These are phyloP conservation scores for Fraxinus excelsior DNA, from an alignment of 257 asterid genomes.

Conservation along the genomic window DNA sequence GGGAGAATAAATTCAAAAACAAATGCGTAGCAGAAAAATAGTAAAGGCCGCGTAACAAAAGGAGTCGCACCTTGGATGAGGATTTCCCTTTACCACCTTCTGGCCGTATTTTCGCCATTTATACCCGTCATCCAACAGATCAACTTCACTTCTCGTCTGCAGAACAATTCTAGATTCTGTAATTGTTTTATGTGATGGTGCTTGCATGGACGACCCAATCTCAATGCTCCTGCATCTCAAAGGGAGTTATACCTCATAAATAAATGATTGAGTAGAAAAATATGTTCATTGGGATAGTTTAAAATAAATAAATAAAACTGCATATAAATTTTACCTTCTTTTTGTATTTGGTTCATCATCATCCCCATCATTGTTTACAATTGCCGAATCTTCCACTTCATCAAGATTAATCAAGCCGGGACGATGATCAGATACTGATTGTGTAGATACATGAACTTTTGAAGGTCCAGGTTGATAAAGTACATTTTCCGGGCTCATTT, in stretches of 20 bases:
- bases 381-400: slow-evolving; percentile 43
- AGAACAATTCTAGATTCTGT: slow-evolving; percentile 91
- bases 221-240: slow-evolving; percentile 49
- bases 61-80: slow-evolving; percentile 69
- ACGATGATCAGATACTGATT: slow-evolving; percentile 32
- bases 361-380: slow-evolving; percentile 47
- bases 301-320: neutral
- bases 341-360: slow-evolving; percentile 68
- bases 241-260: slow-evolving; percentile 5
- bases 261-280: neutral
- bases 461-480: slow-evolving; percentile 23
- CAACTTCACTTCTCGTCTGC: slow-evolving; percentile 95
- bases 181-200: slow-evolving; percentile 62
- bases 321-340: slow-evolving; percentile 53
- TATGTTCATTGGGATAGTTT: neutral
- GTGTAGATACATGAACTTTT: slow-evolving; percentile 25
- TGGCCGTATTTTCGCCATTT: slow-evolving; percentile 98
- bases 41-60: slow-evolving; percentile 11
- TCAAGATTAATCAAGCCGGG: slow-evolving; percentile 29
- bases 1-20: neutral
- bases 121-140: slow-evolving; percentile 80
- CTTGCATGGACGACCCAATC: slow-evolving; percentile 35
- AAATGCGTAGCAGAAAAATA: neutral
- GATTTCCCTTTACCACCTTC: slow-evolving; percentile 90
- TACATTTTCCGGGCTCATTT: slow-evolving; percentile 24